A percentile compares a stretch with the other conserved stretches of the same genome.
phyloP scores from a whole-genome alignment of 2,329 filamentous ascomycete species.

The Xylariomycetidae sp. region DNA sequence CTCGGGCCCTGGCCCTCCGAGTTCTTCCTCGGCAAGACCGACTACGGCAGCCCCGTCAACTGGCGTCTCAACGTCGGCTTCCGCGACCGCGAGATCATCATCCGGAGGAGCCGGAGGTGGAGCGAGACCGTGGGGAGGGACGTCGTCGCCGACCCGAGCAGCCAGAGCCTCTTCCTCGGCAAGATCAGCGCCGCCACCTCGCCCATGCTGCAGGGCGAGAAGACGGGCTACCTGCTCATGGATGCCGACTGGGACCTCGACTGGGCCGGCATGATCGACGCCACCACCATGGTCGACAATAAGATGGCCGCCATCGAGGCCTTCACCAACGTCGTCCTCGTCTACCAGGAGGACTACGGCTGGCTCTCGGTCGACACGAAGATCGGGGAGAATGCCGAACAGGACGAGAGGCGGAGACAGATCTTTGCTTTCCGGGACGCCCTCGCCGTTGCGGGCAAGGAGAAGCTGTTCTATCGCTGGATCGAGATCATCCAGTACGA shows the following conservation, averaged over 20 bases:
- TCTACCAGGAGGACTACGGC: conserved; percentile 62
- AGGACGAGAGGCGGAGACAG: conserved; percentile 65
- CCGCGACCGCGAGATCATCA: conserved; percentile 72
- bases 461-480: conserved; percentile 87
- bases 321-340: conserved; percentile 66
- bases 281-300: conserved; percentile 64
- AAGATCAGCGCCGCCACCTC: conserved; percentile 66
- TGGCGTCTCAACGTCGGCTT: conserved; percentile 79
- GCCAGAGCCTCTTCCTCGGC: conserved; percentile 54
- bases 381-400: conserved; percentile 37
- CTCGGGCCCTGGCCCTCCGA: conserved; percentile 70
- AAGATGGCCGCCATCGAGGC: conserved; percentile 58
- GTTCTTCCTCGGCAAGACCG: conserved; percentile 58
- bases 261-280: conserved; percentile 73
- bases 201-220: conserved; percentile 61
- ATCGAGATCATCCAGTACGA: conserved; percentile 90
- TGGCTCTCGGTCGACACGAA: conserved; percentile 66
- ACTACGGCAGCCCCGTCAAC: conserved; percentile 57
- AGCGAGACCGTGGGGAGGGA: conserved; percentile 54
- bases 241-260: conserved; percentile 84
- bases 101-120: conserved; percentile 74
- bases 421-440: conserved; percentile 77
- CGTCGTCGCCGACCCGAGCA: conserved; percentile 41
- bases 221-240: conserved; percentile 86
- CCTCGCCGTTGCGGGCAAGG: conserved; percentile 72